phyloP scores from a whole-genome alignment of 345 rosid genomes.

The Eucalyptus erythrocorys region DNA sequence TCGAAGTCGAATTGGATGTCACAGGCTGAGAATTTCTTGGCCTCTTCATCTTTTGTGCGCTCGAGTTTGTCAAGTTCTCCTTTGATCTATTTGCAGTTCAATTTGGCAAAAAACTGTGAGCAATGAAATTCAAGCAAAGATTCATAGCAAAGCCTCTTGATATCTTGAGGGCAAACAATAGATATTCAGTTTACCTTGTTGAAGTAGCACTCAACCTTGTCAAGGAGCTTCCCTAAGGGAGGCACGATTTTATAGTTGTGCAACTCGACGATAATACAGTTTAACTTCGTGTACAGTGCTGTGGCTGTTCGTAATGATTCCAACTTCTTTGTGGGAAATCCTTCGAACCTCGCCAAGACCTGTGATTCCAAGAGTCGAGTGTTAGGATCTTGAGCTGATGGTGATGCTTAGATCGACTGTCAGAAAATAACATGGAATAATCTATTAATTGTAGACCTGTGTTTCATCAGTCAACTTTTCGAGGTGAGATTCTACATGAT shows the following conservation, averaged over 20 bases:
- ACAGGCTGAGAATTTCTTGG: slow-evolving; percentile 66
- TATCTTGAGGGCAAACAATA: background rate
- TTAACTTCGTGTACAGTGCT: slow-evolving; percentile 46
- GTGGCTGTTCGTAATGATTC: slow-evolving; percentile 74
- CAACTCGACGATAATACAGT: slow-evolving; percentile 40
- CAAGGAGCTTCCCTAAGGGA: slow-evolving; percentile 60
- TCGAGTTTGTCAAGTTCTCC: slow-evolving; percentile 70
- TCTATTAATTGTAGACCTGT: slow-evolving; percentile 29
- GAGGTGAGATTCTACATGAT: slow-evolving; percentile 66
- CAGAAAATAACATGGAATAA: background rate
- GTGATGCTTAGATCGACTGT: background rate
- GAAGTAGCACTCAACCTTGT: slow-evolving; percentile 74
- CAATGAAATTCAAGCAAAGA: background rate
- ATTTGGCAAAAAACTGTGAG: background rate
- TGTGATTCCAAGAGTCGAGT: background rate
- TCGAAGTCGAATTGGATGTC: slow-evolving; percentile 71
- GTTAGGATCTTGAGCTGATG: background rate
- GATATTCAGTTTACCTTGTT: slow-evolving; percentile 35
- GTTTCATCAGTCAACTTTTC: slow-evolving; percentile 85
- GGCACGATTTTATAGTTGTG: slow-evolving; percentile 52
- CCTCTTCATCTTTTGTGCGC: slow-evolving; percentile 78
- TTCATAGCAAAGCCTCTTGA: background rate
- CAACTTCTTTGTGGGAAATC: slow-evolving; percentile 76
- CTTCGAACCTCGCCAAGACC: slow-evolving; percentile 89
- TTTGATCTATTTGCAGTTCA: slow-evolving; percentile 34